Conservation (phyloP, 768 basidiomycete species). For the Russula earlei region DNA sequence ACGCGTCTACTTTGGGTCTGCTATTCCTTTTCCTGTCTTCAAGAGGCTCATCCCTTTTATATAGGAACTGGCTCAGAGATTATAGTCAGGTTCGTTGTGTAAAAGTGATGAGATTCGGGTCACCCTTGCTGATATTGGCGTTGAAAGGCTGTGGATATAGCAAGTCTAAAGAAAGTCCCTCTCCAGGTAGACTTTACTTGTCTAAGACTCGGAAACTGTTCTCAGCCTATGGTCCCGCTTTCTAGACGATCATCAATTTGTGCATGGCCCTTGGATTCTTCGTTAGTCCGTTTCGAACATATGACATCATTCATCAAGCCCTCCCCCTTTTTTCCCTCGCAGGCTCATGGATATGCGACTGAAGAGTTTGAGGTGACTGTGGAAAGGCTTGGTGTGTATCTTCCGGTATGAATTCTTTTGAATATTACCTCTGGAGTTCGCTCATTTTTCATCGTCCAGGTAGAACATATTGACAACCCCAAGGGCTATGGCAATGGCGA, state of each 20-base stretch:
- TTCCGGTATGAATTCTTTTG: conserved; percentile 45
- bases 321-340: neutral
- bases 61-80: conserved; percentile 81
- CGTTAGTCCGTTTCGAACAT: conserved; percentile 31
- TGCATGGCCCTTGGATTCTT: conserved; percentile 89
- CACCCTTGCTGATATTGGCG: neutral
- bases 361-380: conserved; percentile 78
- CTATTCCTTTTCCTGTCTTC: neutral
- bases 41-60: neutral
- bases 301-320: neutral
- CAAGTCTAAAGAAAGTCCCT: conserved; percentile 62
- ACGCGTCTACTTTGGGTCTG: conserved; percentile 72
- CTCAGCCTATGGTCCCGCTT: neutral
- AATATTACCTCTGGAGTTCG: neutral
- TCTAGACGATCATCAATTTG: conserved; percentile 76
- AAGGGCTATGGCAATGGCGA: conserved; percentile 81
- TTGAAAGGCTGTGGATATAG: conserved; percentile 71
- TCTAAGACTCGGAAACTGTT: neutral
- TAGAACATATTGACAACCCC: conserved; percentile 88
- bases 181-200: conserved; percentile 42
- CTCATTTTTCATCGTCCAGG: conserved; percentile 29
- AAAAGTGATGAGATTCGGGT: neutral
- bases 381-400: conserved; percentile 76
- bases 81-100: conserved; percentile 53
- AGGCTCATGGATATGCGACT: conserved; percentile 78